Conservation (phyloP, 1,284 basidiomycete species). For the Ceratobasidium sp. region DNA sequence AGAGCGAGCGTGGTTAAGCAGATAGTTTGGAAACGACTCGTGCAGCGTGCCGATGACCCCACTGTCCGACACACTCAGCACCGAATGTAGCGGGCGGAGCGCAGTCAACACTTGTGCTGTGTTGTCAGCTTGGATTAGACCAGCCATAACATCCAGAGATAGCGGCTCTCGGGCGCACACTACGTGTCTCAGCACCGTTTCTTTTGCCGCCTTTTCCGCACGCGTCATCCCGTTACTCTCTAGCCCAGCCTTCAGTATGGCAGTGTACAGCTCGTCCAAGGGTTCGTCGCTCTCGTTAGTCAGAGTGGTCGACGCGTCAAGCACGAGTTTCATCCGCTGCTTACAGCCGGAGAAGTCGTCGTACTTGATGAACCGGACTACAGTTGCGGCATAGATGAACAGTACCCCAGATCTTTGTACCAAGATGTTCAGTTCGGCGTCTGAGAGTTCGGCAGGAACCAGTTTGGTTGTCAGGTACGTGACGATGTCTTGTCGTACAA, state of each 20-base stretch:
- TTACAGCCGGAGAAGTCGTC: background rate
- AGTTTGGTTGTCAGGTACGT: background rate
- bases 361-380: slow-evolving; percentile 7
- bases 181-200: background rate
- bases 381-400: slow-evolving; percentile 40
- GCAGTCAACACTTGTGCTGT: background rate
- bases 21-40: slow-evolving; percentile 16
- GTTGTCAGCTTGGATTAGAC: background rate
- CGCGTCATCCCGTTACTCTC: background rate
- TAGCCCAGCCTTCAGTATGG: background rate
- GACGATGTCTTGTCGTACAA: slow-evolving; percentile 11
- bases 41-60: slow-evolving; percentile 14
- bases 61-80: background rate
- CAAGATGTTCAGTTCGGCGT: background rate
- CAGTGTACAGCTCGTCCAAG: slow-evolving; percentile 3
- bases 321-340: background rate
- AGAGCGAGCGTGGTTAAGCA: background rate
- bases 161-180: slow-evolving; percentile 24
- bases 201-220: background rate
- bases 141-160: background rate
- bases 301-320: background rate
- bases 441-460: background rate
- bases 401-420: background rate
- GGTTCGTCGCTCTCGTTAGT: background rate
- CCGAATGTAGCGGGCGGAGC: slow-evolving; percentile 6